Evolutionary conservation across 1,284 basidiomycete genomes (phyloP).

Genomic region (Malassezia cuniculi): DNA sequence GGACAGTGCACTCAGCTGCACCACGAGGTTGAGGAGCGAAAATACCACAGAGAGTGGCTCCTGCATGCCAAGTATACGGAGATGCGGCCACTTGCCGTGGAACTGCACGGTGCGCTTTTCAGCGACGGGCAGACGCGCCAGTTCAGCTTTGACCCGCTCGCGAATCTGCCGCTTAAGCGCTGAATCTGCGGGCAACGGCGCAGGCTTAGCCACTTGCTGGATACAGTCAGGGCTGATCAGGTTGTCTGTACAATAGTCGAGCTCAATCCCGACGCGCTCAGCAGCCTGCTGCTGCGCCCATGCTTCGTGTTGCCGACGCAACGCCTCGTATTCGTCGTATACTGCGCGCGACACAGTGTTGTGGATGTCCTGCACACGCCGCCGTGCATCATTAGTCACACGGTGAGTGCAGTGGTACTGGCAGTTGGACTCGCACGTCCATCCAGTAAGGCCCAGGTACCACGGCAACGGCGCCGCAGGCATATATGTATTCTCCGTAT

Average conservation of each 20-base stretch:
- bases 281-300: constrained; percentile 5
- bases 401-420: constrained; percentile 75
- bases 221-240: constrained; percentile 1
- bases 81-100: constrained; percentile 67
- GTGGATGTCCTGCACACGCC: constrained; percentile 23
- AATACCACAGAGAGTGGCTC: constrained; percentile 86
- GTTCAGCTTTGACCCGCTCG: constrained; percentile 14
- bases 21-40: constrained; percentile 68
- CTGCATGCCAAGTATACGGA: constrained; percentile 59
- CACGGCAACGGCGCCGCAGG: constrained; percentile 48
- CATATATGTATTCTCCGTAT: constrained; percentile 29
- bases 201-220: not conserved
- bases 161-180: not conserved
- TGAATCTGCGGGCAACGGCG: constrained; percentile 1
- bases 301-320: constrained; percentile 1
- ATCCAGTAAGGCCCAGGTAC: constrained; percentile 49
- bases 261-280: not conserved
- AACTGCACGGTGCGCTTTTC: constrained; percentile 43
- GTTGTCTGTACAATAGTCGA: no score
- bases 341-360: constrained; percentile 38
- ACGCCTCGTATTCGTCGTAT: constrained; percentile 5
- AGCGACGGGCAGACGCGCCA: constrained; percentile 22
- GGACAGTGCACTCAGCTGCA: constrained; percentile 26
- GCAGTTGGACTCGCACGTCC: constrained; percentile 77
- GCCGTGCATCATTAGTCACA: constrained; percentile 57